Percentiles rank a stretch among this genome's conserved stretches.
phyloP scores from a whole-genome alignment of 129 eudicot genomes.

The Heracleum sosnowskyi region DNA sequence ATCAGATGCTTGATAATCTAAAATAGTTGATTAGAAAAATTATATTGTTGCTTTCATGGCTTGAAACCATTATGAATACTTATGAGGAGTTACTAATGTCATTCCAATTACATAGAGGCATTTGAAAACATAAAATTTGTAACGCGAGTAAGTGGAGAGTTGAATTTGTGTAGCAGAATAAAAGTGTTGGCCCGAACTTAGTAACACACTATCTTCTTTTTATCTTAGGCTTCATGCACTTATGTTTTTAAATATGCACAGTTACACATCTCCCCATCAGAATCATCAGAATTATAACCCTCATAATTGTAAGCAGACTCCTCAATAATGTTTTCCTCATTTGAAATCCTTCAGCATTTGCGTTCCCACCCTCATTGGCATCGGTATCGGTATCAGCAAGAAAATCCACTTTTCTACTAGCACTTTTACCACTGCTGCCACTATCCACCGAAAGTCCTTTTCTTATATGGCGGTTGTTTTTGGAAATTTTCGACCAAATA shows the following conservation, averaged over 20 bases:
- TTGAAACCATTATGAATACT: background rate
- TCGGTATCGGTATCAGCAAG: no score
- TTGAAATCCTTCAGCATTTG: no score
- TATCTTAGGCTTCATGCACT: background rate
- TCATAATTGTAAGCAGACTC: no score
- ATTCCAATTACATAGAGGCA: background rate
- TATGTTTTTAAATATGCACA: background rate
- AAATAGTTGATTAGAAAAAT: background rate
- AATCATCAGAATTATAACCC: no score
- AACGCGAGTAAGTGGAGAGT: background rate
- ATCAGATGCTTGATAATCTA: background rate
- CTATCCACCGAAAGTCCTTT: no score
- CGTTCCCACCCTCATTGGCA: no score
- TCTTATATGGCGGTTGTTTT: no score
- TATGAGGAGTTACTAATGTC: background rate
- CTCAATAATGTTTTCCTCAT: no score
- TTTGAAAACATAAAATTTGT: background rate
- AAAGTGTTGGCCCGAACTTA: background rate
- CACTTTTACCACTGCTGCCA: no score
- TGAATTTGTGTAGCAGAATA: background rate
- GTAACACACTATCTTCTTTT: background rate
- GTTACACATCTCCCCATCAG: background rate
- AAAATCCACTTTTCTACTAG: no score
- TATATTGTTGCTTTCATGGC: background rate
- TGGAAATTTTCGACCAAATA: no score